Base-by-base conservation (phyloP, 2,329 filamentous ascomycete genomes). In the Cladophialophora exuberans region DNA sequence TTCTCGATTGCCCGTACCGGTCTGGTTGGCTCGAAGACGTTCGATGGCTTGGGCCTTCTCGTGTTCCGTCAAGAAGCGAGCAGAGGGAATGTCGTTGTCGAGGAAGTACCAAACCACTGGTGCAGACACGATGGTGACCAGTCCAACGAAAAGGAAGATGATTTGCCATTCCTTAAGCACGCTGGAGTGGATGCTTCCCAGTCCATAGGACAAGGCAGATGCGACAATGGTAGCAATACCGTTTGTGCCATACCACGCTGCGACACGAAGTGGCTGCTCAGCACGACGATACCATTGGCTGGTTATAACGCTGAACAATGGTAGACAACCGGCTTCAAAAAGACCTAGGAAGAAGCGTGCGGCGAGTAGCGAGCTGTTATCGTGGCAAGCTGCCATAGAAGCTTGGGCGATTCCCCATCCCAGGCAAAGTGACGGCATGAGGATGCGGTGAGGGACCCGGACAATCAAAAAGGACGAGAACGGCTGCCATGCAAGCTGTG, bases 221-320 rank as follows among this genome's bases (percentile, higher is more conserved):
- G 82, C 83, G 10, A 83, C 67, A 35, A 86, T 82, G 4, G 78
- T 84, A 0, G 81, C 80, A 0, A 78, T 55, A 0, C 83, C 83
- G 47, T 83, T 86, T 0, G 82, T 85, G 3, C 81, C 75, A 61
- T 88, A 88, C 85, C 85, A 88, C n/a, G 79, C 78, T 0, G 83
- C 83, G 2, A 86, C 78, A 0, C 85, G 76, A 22, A 85, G 67
- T 0, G 84, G 83, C 67, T 88, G 85, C 63, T 88, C 83, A 3
- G 76, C 75, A 50, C 73, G 71, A 10, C 73, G 70, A 59, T 77
- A 77, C 75, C 75, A 77, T 30, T 76, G 71, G 31, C 70, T 72
- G 1, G 74, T 77, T 44, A 77, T 76, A 20, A 77, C 66, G 39
- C 69, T 69, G 46, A 77, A 78, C 2, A 77, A 65, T 0, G 74